A percentile compares a stretch with the other conserved stretches of the same genome.
These are phyloP conservation scores for Kurtzmaniella fragi DNA, from an alignment of 805 yeast genomes.

Conservation along the genomic window DNA sequence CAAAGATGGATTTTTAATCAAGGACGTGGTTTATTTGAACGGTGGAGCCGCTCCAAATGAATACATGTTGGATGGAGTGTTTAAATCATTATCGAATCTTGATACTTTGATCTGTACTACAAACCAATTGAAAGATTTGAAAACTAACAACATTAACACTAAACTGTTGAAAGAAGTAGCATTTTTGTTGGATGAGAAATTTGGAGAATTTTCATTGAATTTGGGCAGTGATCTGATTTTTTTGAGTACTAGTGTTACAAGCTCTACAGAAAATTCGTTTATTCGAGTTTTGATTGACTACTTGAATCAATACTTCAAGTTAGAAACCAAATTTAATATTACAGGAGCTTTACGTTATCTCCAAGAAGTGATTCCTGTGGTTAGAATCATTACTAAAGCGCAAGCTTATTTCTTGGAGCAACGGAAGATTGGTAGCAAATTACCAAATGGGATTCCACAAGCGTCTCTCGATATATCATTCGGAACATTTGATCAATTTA, in stretches of 20 bases:
- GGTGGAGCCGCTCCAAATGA: not conserved
- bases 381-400: conserved; percentile 18
- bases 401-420: conserved; percentile 7
- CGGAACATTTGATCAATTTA: conserved; percentile 24
- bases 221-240: conserved; percentile 12
- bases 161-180: conserved; percentile 23
- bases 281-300: conserved; percentile 16
- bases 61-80: not conserved
- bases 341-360: conserved; percentile 31
- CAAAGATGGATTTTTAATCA: conserved; percentile 22
- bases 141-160: conserved; percentile 17
- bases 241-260: conserved; percentile 3
- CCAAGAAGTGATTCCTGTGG: conserved; percentile 25
- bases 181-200: conserved; percentile 22
- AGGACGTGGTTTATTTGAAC: conserved; percentile 10
- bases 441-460: conserved; percentile 27
- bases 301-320: conserved; percentile 18
- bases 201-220: conserved; percentile 12
- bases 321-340: conserved; percentile 8
- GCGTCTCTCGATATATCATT: conserved; percentile 29
- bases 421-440: conserved; percentile 8
- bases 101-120: conserved; percentile 27
- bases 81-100: conserved; percentile 20
- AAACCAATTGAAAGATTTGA: conserved; percentile 25
- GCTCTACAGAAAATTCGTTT: not conserved